phyloP scores from a whole-genome alignment of 768 basidiomycete species.

The Amanita brunnescens region DNA sequence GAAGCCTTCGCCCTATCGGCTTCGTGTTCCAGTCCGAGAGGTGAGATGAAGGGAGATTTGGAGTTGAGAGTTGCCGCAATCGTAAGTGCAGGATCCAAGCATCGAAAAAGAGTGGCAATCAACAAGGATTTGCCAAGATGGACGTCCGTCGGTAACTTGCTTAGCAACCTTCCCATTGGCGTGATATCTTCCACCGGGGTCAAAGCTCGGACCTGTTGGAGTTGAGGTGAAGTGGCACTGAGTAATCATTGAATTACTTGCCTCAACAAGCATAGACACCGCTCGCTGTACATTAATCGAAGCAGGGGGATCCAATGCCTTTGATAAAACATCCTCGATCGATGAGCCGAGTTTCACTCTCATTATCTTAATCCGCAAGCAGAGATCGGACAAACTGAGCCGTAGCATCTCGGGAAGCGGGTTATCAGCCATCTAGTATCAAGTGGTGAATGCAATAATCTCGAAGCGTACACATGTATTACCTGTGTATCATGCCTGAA shows the following conservation, averaged over 20 bases:
- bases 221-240: conserved; percentile 2
- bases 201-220: conserved; percentile 67
- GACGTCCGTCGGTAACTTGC: conserved; percentile 91
- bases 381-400: conserved; percentile 85
- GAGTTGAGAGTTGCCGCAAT: conserved; percentile 90
- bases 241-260: conserved; percentile 17
- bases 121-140: conserved; percentile 92
- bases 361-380: conserved; percentile 89
- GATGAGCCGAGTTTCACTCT: conserved; percentile 76
- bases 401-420: conserved; percentile 95
- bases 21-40: conserved; percentile 80
- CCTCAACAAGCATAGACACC: conserved; percentile 85
- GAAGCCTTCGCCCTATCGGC: conserved; percentile 76
- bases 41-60: conserved; percentile 88
- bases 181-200: conserved; percentile 87
- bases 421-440: conserved; percentile 68
- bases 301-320: conserved; percentile 84
- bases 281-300: conserved; percentile 85
- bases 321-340: conserved; percentile 84
- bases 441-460: background rate
- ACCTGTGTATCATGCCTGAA: conserved; percentile 75
- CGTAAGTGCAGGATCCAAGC: conserved; percentile 93
- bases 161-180: conserved; percentile 83
- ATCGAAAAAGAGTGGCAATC: conserved; percentile 74
- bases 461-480: background rate